These are phyloP conservation scores for Globisporangium takayamanum DNA, from an alignment of 352 stramenopile genomes.

Conservation along the genomic window DNA sequence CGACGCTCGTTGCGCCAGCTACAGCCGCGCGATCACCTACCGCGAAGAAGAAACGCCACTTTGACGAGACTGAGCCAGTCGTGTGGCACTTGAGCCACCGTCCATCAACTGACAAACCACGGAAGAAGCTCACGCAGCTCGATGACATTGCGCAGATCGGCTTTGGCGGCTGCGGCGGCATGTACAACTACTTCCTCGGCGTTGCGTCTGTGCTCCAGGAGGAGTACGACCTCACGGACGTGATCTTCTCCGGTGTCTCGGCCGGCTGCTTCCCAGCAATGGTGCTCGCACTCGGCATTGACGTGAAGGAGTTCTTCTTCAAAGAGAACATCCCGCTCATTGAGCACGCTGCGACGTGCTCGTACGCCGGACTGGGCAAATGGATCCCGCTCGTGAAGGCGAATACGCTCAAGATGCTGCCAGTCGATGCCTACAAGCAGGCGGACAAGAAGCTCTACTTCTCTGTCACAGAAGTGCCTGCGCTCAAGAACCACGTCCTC, in stretches of 20 bases:
- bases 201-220: conserved; percentile 73
- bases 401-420: conserved; percentile 57
- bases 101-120: conserved; percentile 12
- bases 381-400: conserved; percentile 75
- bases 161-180: conserved; percentile 75
- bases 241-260: conserved; percentile 76
- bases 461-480: conserved; percentile 65
- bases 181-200: conserved; percentile 86
- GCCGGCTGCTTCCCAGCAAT: conserved; percentile 70
- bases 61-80: conserved; percentile 12
- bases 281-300: conserved; percentile 51
- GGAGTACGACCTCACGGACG: conserved; percentile 60
- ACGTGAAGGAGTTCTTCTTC: conserved; percentile 82
- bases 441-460: conserved; percentile 72
- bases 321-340: conserved; percentile 74
- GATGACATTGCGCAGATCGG: conserved; percentile 63
- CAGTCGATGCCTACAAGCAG: conserved; percentile 51
- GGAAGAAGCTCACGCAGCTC: conserved; percentile 50
- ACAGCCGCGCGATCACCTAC: no score
- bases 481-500: conserved; percentile 61
- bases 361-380: conserved; percentile 58
- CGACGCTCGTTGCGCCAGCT: neutral
- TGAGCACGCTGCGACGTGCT: conserved; percentile 44
- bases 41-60: conserved; percentile 8
- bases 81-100: conserved; percentile 28